Base-by-base conservation (phyloP, 2,329 filamentous ascomycete species). In the Trichoderma hamatum region DNA sequence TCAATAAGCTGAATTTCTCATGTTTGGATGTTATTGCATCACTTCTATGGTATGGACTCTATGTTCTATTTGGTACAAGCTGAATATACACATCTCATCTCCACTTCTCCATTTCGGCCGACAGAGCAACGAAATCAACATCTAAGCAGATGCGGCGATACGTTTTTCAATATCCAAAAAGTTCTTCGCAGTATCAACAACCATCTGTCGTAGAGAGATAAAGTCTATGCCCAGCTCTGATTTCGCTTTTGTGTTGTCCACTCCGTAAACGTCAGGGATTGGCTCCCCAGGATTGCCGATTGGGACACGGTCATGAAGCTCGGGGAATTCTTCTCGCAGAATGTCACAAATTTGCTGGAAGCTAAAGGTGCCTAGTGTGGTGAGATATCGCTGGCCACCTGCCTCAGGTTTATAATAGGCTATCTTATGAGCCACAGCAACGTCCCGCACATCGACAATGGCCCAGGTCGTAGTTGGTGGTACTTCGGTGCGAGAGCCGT, bases 271-370 rank as follows among this genome's bases (percentile, higher is more conserved):
- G 16, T 32, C 65, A 26, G 65, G 34, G 34, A 67, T 60, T 30
- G 55, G 65, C 46, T 52, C 39, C 13, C 65, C 65, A 36, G 65
- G 55, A 24, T 36, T 67, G 30, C 65, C 65, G 21, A 67, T 78
- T 0, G 86, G 86, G 70, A 88, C 73, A 68, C 79, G 78, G 59
- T 84, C 83, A 36, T 74, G 76, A 52, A 86, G 80, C 62, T 85
- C 83, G 1, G 85, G 84, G 73, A 88, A 87, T 70, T 82, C 78
- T 69, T 78, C 76, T 62, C 82, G 79, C 56, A 85, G 80, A 5
- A 81, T 76, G 76, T 86, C 85, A 69, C 74, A 79, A 76, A 82
- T 88, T 73, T 76, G 78, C 9, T 63, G 14, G 71, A 73, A 73
- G 11, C 66, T 71, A 69, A 52, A 78, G 70, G 21, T 71, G 49